Percentiles rank a stretch among this genome's conserved stretches.
Evolutionary conservation across 495 filamentous ascomycete species (phyloP).

Genomic region (Penicillium atrosanguineum): DNA sequence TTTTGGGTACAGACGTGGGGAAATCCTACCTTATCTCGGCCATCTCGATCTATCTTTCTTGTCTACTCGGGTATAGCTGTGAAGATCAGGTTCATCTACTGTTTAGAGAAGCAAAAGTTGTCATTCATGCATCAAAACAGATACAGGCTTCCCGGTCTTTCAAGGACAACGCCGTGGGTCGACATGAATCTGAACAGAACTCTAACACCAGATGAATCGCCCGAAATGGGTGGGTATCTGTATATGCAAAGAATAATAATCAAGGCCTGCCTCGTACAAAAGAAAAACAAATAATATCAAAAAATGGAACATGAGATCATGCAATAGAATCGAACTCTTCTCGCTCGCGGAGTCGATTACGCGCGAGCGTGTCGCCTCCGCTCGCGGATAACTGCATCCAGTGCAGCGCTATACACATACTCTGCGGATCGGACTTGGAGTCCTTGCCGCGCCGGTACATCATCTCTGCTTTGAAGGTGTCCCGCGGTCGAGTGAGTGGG

Average conservation of each 20-base stretch:
- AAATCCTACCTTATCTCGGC: neutral
- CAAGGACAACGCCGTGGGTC: slow-evolving; percentile 14
- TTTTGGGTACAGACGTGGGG: neutral
- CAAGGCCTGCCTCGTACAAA: slow-evolving; percentile 19
- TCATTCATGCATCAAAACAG: neutral
- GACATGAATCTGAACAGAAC: slow-evolving; percentile 8
- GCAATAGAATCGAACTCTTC: slow-evolving; percentile 58
- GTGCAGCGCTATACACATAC: slow-evolving; percentile 94
- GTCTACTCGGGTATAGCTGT: neutral
- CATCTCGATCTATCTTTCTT: neutral
- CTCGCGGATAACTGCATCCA: slow-evolving; percentile 94
- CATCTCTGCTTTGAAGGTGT: slow-evolving; percentile 88
- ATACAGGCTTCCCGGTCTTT: slow-evolving; percentile 12
- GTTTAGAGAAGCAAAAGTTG: neutral
- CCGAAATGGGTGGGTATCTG: slow-evolving; percentile 26
- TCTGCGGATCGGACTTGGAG: slow-evolving; percentile 73
- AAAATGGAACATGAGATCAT: slow-evolving; percentile 23
- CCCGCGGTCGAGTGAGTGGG: slow-evolving; percentile 78
- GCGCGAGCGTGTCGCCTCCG: slow-evolving; percentile 85
- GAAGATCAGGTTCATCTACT: neutral
- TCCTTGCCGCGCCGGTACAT: slow-evolving; percentile 59
- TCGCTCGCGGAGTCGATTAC: slow-evolving; percentile 75
- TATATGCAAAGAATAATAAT: slow-evolving; percentile 25
- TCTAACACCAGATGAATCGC: slow-evolving; percentile 29
- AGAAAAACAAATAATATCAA: slow-evolving; percentile 11